phyloP scores from a whole-genome alignment of 768 basidiomycete genomes.

The Glaciozyma antarctica region DNA sequence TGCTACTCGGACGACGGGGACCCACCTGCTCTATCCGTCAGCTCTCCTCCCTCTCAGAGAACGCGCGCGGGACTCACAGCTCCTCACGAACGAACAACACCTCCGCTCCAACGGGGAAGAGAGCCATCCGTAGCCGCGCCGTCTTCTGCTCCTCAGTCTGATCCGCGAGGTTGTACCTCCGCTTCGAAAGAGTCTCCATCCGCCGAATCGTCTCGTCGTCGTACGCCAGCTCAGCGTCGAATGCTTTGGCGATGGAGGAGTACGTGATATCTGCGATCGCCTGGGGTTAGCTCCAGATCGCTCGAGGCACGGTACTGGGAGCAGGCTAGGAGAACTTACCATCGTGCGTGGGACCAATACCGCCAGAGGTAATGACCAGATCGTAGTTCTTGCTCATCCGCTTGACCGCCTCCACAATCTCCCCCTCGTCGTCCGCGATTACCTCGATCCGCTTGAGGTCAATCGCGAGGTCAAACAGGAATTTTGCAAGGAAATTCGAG shows the following conservation, averaged over 20 bases:
- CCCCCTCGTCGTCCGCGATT: conserved; percentile 77
- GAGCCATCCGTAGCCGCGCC: conserved; percentile 78
- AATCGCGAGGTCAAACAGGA: conserved; percentile 81
- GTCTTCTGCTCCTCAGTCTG: conserved; percentile 65
- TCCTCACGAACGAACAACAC: conserved; percentile 67
- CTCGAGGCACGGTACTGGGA: neutral
- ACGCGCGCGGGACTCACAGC: conserved; percentile 61
- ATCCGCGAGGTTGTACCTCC: conserved; percentile 34
- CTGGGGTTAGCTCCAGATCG: neutral
- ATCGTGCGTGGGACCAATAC: conserved; percentile 84
- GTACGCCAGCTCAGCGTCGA: conserved; percentile 58
- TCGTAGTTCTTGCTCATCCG: conserved; percentile 74
- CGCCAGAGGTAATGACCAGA: conserved; percentile 81
- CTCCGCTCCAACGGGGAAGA: conserved; percentile 68
- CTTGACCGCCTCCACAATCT: conserved; percentile 78
- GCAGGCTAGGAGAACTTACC: neutral
- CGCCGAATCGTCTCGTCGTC: conserved; percentile 59
- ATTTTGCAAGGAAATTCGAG: conserved; percentile 68
- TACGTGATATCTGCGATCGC: conserved; percentile 60
- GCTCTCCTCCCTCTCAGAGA: neutral
- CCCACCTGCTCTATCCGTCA: conserved; percentile 39
- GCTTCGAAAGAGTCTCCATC: conserved; percentile 12
- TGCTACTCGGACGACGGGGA: conserved; percentile 72
- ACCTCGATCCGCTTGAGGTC: conserved; percentile 73
- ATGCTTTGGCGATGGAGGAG: conserved; percentile 73